Base-by-base conservation (phyloP, 2,329 filamentous ascomycete genomes). In the Penicillium olsonii region DNA sequence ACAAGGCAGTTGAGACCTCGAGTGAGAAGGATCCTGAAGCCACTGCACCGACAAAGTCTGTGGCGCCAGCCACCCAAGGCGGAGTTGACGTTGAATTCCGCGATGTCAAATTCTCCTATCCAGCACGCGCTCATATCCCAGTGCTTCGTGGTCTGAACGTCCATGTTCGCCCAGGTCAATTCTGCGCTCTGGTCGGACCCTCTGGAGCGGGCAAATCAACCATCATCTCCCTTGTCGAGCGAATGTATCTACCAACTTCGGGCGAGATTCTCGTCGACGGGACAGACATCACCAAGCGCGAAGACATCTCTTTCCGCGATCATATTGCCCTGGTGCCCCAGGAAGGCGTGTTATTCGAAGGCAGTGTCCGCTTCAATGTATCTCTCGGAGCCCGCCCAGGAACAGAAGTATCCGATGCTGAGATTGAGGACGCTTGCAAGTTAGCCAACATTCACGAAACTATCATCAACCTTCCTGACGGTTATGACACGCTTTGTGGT, bases 361-460 rank as follows among this genome's bases (percentile, higher is more conserved):
- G 75, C 2, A 75, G 62, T 20, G 71, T 78, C n/a, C 68, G 65
- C 14, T 78, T 76, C 65, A 79, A 78, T 52, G 65, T 77, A 15
- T 64, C 65, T 2, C 66, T 77, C 2, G 76, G 73, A 11, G 68
- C 68, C 2, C 73, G 76, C 1, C 84, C 83, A 1, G 78, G 75
- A 11, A 72, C 78, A 33, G 76, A 79, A 29, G 80, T 80, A 1
- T 79, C 77, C 0, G 72, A 83, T 37, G 79, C 74, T 6, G 85
- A 88, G 40, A 84, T 89, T 37, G 77, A 85, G 55, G 80, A 82
- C 45, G 86, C 86, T 0, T 88, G 85, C 62, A 78, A 78, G 48
- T 70, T 87, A 12, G 85, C 85, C 29, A 87, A 87, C 61, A 87
- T 90, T 53, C 85, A 89, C 68, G 83, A 88, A 20, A 83, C 81